Evolutionary conservation across 345 rosid genomes (phyloP).

Genomic region (Euphorbia lathyris): DNA sequence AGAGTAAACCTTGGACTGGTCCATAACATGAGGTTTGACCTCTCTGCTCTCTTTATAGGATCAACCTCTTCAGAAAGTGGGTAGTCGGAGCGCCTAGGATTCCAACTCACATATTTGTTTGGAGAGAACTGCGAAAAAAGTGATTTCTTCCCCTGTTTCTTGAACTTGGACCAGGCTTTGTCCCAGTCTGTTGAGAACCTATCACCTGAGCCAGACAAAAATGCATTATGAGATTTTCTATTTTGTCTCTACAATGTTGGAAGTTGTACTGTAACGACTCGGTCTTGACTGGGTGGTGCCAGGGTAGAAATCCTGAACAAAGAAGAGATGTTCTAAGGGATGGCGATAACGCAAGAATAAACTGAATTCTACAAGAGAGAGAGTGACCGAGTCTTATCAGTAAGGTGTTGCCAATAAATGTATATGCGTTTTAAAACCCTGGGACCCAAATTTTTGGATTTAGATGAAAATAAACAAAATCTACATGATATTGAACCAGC

Average conservation of each 20-base stretch:
- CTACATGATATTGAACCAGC: no score
- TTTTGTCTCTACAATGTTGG: not conserved
- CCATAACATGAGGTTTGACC: slow-evolving; percentile 81
- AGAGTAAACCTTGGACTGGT: slow-evolving; percentile 77
- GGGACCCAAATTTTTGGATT: no score
- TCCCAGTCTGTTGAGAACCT: slow-evolving; percentile 82
- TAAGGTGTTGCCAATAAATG: no score
- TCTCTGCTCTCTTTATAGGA: slow-evolving; percentile 88
- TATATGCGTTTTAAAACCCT: no score
- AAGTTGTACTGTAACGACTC: not conserved
- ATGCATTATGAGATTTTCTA: not conserved
- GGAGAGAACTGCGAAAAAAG: slow-evolving; percentile 60
- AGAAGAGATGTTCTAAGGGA: no score
- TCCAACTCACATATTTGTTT: slow-evolving; percentile 87
- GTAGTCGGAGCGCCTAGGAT: slow-evolving; percentile 69
- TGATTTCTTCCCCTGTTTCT: slow-evolving; percentile 72
- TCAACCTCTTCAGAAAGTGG: slow-evolving; percentile 89
- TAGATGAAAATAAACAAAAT: no score
- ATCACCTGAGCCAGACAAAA: slow-evolving; percentile 48
- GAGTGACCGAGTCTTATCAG: no score
- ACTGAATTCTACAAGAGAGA: no score
- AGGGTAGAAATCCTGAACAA: no score
- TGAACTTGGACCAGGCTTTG: slow-evolving; percentile 84
- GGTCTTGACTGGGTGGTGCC: no score
- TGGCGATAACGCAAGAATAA: no score